Base-by-base conservation (phyloP, 139 green algal species). In the Chlamydomonas asymmetrica region DNA sequence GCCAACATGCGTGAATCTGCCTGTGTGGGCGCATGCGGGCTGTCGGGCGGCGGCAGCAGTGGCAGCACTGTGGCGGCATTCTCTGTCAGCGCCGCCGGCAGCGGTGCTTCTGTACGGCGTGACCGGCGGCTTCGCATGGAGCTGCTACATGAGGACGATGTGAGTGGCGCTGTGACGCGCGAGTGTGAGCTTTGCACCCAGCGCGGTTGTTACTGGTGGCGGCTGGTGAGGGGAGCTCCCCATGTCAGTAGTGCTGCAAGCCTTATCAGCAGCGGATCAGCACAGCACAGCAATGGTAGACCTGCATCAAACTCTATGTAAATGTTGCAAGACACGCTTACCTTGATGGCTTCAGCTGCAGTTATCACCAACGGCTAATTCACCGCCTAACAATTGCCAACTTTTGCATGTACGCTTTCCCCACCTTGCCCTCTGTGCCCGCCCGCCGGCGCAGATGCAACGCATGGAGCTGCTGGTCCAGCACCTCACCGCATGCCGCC, bases 101-200 rank as follows among this genome's bases (percentile, higher is more conserved):
- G 45, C 5, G 45, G 66, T 48, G 45, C 22, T 5, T n/a, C 35
- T 38, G 20, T 35, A 4, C 4, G 32, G 9, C 49, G 67, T 50
- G 39, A 29, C 31, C 66, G 79, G 9, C 77, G 65, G 66, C 60
- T 84, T 23, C 48, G 66, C 9, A 65, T 80, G 72, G 79, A 84
- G 73, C 73, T 84, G 38, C 73, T 84, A 39, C 71, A 84, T 41
- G 79, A 84, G 66, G 79, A 84, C 32, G 79, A 84, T 56, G 72
- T 84, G 60, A 80, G 78, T 75, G 35, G 20, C 0, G 22, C 32
- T 1, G 59, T 4, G 2, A n/a, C 8, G 22, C 39, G 31, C 4
- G n/a, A n/a, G n/a, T n/a, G n/a, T n/a, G n/a, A n/a, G n/a, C n/a
- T n/a, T n/a, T n/a, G n/a, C n/a, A n/a, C n/a, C n/a, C n/a, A n/a